Evolutionary conservation across 2,329 filamentous ascomycete genomes (phyloP).

Genomic region (Ascochyta viciae-villosae): DNA sequence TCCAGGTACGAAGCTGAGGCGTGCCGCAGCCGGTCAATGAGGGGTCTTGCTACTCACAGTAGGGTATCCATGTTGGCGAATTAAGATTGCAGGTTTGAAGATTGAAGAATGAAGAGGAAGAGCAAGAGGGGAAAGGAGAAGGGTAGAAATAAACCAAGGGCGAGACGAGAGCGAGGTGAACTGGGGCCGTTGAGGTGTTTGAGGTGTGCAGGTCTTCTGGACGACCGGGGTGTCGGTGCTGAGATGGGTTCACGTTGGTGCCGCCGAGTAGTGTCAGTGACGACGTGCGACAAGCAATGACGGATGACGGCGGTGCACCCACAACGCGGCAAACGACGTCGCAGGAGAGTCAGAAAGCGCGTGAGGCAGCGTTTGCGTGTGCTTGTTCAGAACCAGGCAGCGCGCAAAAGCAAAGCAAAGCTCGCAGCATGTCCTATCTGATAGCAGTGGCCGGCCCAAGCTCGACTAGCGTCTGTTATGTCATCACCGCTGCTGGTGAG

Average conservation of each 20-base stretch:
- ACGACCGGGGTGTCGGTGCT: conserved; percentile 24
- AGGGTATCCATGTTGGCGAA: conserved; percentile 64
- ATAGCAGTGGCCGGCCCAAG: conserved; percentile 8
- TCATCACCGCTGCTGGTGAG: conserved; percentile 33
- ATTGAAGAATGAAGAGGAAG: conserved; percentile 8
- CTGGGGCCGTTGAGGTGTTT: conserved; percentile 25
- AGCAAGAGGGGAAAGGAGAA: background rate
- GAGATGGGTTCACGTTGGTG: conserved; percentile 18
- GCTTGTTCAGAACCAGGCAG: background rate
- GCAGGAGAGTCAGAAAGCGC: conserved; percentile 17
- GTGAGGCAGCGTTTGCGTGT: no score
- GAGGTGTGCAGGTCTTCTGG: conserved; percentile 20
- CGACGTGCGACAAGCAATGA: conserved; percentile 25
- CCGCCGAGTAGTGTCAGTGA: conserved; percentile 31
- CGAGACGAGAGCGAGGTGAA: conserved; percentile 11
- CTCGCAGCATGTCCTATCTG: background rate
- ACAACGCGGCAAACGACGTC: conserved; percentile 17
- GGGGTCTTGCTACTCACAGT: conserved; percentile 58
- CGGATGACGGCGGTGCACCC: conserved; percentile 13
- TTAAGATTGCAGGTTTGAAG: conserved; percentile 8
- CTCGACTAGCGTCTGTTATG: conserved; percentile 31
- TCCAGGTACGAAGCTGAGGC: background rate
- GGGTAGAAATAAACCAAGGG: conserved; percentile 8
- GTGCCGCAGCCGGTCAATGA: conserved; percentile 17
- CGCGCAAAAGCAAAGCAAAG: conserved; percentile 25